Evolutionary conservation across 805 yeast species (phyloP), one percentile per base, ranked within the genome.

Genomic region (Metschnikowia reukaufii): DNA sequence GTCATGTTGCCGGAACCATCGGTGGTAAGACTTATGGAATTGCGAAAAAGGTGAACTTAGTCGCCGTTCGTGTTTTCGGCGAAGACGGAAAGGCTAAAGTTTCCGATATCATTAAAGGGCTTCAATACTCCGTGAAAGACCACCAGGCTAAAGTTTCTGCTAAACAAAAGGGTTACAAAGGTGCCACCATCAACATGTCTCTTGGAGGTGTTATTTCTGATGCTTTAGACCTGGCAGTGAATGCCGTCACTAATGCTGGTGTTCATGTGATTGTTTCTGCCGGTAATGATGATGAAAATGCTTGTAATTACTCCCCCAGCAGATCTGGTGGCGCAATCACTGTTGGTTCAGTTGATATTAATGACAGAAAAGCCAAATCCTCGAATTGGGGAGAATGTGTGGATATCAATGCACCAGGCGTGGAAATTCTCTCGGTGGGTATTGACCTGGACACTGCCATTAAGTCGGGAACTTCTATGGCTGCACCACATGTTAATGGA

Each of bases 311-410:
- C 44, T 90, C 97, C 4, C 98, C 98, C 44, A 96, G 97, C 40
- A 77, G 89, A 46, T 91, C 94, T 39, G 83, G 77, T 54, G 78
- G 78, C 48, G 87, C 96, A 36, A 80, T 92, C 60, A 88, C 97
- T 39, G 98, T 92, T 43, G 99, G 97, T 67, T 98, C 99, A 17
- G 83, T 96, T 12, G 86, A 94, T 47, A 76, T 86, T 58, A 79
- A 86, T 45, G 98, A 94, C 64, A 74, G 81, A 44, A 88, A 96
- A 76, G 98, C 99, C 20, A 83, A 84, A 70, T 92, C 92, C 78
- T 89, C 97, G 46, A 94, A 92, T 78, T 90, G 79, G 67, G 98
- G 98, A 66, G 79, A 77, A 63, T 94, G 98, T 77, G 97, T 92
- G 48, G 97, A 91, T 64, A 84, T 94, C 55, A 90, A 88, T 65